Evolutionary conservation across 768 basidiomycete genomes (phyloP).

Genomic region (Dentipellis fragilis): DNA sequence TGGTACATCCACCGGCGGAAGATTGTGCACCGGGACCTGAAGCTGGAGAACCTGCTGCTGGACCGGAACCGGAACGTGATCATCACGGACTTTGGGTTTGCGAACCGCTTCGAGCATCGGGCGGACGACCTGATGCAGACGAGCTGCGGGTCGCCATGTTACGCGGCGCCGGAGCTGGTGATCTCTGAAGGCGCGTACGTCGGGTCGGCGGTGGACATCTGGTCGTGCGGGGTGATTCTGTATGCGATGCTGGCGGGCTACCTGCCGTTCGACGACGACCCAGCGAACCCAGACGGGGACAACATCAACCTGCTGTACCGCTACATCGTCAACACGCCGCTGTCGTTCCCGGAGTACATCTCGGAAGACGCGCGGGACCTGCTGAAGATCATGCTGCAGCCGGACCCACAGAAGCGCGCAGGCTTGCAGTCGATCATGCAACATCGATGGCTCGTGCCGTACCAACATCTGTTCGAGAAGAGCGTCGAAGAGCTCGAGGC

Average conservation of each 20-base stretch:
- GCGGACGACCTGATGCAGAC: constrained; percentile 97
- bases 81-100: constrained; percentile 99
- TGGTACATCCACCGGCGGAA: constrained; percentile 99
- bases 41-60: constrained; percentile 94
- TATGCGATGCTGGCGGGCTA: constrained; percentile 97
- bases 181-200: constrained; percentile 96
- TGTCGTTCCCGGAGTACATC: constrained; percentile 96
- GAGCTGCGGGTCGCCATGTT: constrained; percentile 93
- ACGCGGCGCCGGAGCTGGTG: constrained; percentile 96
- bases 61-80: constrained; percentile 97
- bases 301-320: constrained; percentile 98
- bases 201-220: constrained; percentile 96
- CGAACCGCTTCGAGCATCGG: constrained; percentile 92
- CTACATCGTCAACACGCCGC: constrained; percentile 95
- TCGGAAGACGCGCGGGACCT: constrained; percentile 76
- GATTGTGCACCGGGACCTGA: constrained; percentile 98
- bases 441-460: constrained; percentile 77
- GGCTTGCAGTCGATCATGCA: constrained; percentile 71
- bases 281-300: constrained; percentile 96
- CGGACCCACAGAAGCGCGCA: constrained; percentile 76
- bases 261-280: constrained; percentile 99
- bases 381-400: constrained; percentile 87
- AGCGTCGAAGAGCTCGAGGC: constrained; percentile 72
- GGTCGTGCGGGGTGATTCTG: constrained; percentile 91
- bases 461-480: constrained; percentile 53